Percentiles rank a stretch among this genome's conserved stretches.
Conservation (phyloP, 306 rosid genomes). For the Sicyos edulis region DNA sequence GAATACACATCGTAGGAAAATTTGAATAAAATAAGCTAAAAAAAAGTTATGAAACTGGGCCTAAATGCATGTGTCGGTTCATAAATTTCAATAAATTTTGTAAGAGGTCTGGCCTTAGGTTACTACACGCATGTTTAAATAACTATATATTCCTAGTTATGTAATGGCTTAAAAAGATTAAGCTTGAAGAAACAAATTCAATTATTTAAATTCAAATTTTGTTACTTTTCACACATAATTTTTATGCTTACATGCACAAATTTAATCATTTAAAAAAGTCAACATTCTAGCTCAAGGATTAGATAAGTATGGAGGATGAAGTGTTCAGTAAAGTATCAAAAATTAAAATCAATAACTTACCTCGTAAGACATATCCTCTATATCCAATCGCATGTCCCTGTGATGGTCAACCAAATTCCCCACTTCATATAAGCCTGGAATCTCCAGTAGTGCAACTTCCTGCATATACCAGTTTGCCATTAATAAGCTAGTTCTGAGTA, state of each 20-base stretch:
- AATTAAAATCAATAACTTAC: conserved; percentile 32
- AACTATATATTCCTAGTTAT: neutral
- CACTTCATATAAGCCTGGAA: conserved; percentile 48
- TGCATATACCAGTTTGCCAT: conserved; percentile 25
- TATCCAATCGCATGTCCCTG: conserved; percentile 93
- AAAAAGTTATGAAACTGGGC: too few relatives aligned
- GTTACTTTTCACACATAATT: neutral
- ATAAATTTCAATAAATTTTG: neutral
- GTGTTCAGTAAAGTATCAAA: neutral
- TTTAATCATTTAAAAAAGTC: too few relatives aligned
- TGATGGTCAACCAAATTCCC: conserved; percentile 66
- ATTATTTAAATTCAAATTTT: neutral
- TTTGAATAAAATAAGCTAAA: too few relatives aligned
- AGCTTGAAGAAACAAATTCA: neutral
- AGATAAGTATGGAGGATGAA: too few relatives aligned
- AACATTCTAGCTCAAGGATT: too few relatives aligned
- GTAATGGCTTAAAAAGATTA: neutral
- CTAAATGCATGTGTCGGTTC: neutral
- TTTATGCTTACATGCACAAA: neutral
- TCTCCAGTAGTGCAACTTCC: conserved; percentile 81
- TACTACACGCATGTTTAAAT: neutral
- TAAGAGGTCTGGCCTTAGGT: neutral
- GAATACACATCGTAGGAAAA: too few relatives aligned
- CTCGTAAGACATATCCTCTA: conserved; percentile 98
- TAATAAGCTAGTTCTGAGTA: conserved; percentile 13